Evolutionary conservation across 768 basidiomycete species (phyloP).

Genomic region (Russula brevipes): DNA sequence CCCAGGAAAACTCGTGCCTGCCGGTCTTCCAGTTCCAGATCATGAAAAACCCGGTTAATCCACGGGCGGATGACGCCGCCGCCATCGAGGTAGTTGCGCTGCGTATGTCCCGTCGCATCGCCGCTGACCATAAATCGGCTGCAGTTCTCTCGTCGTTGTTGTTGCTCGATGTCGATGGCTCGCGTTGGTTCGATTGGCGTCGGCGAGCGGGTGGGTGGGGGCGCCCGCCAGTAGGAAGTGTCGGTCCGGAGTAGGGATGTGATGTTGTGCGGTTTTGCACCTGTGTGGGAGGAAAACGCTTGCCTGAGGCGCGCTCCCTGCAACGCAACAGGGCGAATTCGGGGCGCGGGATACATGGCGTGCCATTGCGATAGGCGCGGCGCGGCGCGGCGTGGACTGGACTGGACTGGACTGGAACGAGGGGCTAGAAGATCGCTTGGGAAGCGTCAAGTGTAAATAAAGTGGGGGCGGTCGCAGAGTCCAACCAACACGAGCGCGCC

Average conservation of each 20-base stretch:
- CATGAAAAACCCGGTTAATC: background rate
- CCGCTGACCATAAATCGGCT: background rate
- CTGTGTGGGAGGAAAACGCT: too few species aligned
- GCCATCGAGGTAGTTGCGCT: background rate
- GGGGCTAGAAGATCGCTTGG: background rate
- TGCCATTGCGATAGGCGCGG: background rate
- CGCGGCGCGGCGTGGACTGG: too few species aligned
- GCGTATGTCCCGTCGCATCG: slow-evolving; percentile 3
- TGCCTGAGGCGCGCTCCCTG: too few species aligned
- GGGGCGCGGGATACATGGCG: too few species aligned
- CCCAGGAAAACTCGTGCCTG: background rate
- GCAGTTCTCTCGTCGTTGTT: too few species aligned
- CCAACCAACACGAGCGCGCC: background rate
- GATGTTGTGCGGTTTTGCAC: too few species aligned
- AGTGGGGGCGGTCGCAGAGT: background rate
- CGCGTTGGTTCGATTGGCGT: too few species aligned
- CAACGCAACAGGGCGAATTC: too few species aligned
- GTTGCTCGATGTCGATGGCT: background rate
- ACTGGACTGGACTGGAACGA: background rate
- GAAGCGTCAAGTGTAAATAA: background rate
- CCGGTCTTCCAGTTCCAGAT: slow-evolving; percentile 15
- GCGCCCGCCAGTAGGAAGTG: background rate
- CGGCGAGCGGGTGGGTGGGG: slow-evolving; percentile 2
- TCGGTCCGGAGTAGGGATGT: background rate
- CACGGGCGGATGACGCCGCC: background rate